Percentiles rank a stretch among this genome's conserved stretches.
phyloP scores from a whole-genome alignment of 768 basidiomycete genomes.

The Naganishia kalamii region DNA sequence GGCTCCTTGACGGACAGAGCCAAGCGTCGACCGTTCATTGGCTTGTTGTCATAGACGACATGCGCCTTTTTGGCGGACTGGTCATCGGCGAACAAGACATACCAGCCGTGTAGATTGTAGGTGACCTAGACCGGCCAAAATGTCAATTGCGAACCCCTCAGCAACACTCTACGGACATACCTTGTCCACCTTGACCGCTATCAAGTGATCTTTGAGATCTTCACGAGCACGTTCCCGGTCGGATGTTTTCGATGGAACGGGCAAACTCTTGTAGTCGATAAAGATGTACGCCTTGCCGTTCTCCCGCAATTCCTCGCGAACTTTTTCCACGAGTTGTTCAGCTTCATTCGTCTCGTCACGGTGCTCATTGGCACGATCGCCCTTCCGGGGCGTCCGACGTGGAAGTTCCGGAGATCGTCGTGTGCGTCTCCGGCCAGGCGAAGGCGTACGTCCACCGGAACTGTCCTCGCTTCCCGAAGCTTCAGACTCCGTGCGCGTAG shows the following conservation, averaged over 20 bases:
- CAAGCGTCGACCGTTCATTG: conserved; percentile 27
- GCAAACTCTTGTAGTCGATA: conserved; percentile 28
- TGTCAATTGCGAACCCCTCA: conserved; percentile 14
- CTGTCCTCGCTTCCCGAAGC: neutral
- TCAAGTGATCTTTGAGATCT: conserved; percentile 64
- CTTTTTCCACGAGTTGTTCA: neutral
- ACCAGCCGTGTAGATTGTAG: conserved; percentile 65
- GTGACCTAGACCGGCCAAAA: conserved; percentile 54
- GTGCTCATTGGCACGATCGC: neutral
- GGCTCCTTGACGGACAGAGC: neutral
- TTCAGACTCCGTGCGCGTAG: neutral
- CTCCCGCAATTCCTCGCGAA: conserved; percentile 22
- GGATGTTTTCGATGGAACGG: conserved; percentile 3
- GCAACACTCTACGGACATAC: neutral
- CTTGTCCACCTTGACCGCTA: conserved; percentile 25
- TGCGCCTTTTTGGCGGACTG: conserved; percentile 63
- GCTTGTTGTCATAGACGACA: conserved; percentile 53
- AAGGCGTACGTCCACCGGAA: neutral
- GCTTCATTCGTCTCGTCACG: neutral
- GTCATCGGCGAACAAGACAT: conserved; percentile 66
- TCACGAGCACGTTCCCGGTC: conserved; percentile 50
- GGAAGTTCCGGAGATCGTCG: too few relatives aligned
- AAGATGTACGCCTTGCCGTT: conserved; percentile 37
- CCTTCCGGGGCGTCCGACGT: too few relatives aligned
- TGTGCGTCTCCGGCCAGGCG: neutral